These are phyloP conservation scores for Pachyrhizus erosus DNA, from an alignment of 306 rosid species.

Conservation along the genomic window DNA sequence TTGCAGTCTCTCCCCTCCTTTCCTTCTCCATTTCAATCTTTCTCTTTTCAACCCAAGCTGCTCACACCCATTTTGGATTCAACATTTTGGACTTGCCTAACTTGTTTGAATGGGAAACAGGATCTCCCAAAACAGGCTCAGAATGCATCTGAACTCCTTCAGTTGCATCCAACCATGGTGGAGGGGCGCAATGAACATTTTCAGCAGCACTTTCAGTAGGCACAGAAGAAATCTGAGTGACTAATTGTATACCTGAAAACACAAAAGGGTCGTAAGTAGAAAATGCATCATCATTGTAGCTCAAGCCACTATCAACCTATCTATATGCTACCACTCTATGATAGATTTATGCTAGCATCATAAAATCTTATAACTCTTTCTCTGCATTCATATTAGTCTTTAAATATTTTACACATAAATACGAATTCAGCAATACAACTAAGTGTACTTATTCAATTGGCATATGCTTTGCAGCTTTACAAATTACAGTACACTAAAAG, in stretches of 20 bases:
- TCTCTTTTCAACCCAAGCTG: slow-evolving; percentile 98
- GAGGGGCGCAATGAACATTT: slow-evolving; percentile 79
- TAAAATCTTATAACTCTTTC: background rate
- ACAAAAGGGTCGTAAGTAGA: slow-evolving; percentile 45
- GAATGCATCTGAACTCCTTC: slow-evolving; percentile 57
- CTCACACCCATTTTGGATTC: slow-evolving; percentile 90
- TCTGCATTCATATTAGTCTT: slow-evolving; percentile 1
- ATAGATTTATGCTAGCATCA: slow-evolving; percentile 10
- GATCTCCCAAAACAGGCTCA: too few species aligned
- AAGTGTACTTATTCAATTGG: slow-evolving; percentile 21
- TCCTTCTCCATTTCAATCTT: slow-evolving; percentile 90
- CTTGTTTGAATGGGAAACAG: slow-evolving; percentile 52
- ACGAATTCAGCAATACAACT: background rate
- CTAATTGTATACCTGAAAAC: slow-evolving; percentile 62
- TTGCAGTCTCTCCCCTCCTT: slow-evolving; percentile 80
- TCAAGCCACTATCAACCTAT: background rate
- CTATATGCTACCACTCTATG: slow-evolving; percentile 28
- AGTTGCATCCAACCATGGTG: slow-evolving; percentile 80
- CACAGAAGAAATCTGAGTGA: slow-evolving; percentile 52
- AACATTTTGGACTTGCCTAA: slow-evolving; percentile 68
- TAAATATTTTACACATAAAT: background rate
- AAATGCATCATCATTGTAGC: slow-evolving; percentile 35
- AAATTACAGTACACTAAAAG: background rate
- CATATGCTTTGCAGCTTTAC: slow-evolving; percentile 23
- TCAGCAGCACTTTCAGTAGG: slow-evolving; percentile 53